Conservation (phyloP, 495 filamentous ascomycete genomes). For the Talaromyces trachyspermus region DNA sequence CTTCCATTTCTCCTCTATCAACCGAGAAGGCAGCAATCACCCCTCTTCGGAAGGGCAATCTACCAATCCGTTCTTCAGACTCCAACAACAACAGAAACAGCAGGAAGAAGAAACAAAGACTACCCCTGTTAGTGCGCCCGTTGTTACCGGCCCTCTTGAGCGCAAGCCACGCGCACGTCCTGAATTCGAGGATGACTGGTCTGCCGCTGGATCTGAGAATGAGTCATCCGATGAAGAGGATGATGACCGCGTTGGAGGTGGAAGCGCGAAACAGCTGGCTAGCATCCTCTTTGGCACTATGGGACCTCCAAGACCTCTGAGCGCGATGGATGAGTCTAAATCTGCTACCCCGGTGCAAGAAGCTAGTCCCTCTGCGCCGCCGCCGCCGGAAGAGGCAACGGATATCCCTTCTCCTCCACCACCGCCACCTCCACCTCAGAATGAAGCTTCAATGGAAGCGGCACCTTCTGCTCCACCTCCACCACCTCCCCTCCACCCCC, state of each 20-base stretch:
- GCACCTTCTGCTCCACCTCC: slow-evolving; percentile 8
- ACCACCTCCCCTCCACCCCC: slow-evolving; percentile 28
- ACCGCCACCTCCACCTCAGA: slow-evolving; percentile 18
- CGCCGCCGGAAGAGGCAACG: slow-evolving; percentile 11
- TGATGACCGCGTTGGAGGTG: slow-evolving; percentile 65
- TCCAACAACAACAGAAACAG: slow-evolving; percentile 52
- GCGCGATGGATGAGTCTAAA: slow-evolving; percentile 61
- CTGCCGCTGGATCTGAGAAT: slow-evolving; percentile 69
- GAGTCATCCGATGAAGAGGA: slow-evolving; percentile 60
- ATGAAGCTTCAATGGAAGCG: neutral
- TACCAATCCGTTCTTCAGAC: slow-evolving; percentile 93
- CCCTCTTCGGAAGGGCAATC: slow-evolving; percentile 47
- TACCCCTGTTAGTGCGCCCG: slow-evolving; percentile 23
- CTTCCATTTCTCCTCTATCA: slow-evolving; percentile 31
- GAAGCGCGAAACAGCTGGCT: slow-evolving; percentile 83
- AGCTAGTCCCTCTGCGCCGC: slow-evolving; percentile 17
- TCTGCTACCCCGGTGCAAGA: slow-evolving; percentile 33
- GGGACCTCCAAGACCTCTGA: slow-evolving; percentile 85
- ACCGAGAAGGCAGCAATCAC: slow-evolving; percentile 11
- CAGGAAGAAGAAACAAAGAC: slow-evolving; percentile 23
- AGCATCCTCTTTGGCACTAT: slow-evolving; percentile 95
- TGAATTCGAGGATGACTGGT: slow-evolving; percentile 88
- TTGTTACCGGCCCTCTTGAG: slow-evolving; percentile 23
- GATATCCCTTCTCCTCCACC: slow-evolving; percentile 12
- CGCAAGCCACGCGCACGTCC: slow-evolving; percentile 49